Evolutionary conservation across 768 basidiomycete species (phyloP).

Genomic region (Inosperma sp.): DNA sequence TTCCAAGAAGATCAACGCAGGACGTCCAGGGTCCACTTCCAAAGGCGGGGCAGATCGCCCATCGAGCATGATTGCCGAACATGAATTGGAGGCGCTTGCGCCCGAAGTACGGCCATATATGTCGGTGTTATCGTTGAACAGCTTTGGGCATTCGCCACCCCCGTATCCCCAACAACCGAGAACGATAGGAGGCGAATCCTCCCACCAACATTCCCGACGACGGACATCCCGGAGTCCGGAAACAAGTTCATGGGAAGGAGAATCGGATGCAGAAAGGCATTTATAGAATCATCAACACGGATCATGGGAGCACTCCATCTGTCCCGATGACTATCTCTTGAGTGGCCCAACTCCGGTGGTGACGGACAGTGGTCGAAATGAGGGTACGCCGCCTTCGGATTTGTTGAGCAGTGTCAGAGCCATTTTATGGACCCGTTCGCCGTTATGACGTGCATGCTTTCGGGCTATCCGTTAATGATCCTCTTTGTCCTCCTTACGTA

Average conservation of each 20-base stretch:
- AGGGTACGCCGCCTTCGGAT: too few relatives aligned
- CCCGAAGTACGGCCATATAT: slow-evolving; percentile 31
- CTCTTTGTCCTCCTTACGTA: slow-evolving; percentile 41
- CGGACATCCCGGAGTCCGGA: slow-evolving; percentile 25
- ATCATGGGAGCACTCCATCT: slow-evolving; percentile 23
- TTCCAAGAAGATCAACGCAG: slow-evolving; percentile 32
- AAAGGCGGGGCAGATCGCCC: slow-evolving; percentile 15
- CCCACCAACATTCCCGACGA: slow-evolving; percentile 14
- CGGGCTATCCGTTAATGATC: slow-evolving; percentile 43
- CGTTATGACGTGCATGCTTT: too few relatives aligned
- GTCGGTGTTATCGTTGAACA: slow-evolving; percentile 29
- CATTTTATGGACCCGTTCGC: too few relatives aligned
- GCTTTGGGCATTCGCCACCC: slow-evolving; percentile 25
- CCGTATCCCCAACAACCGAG: slow-evolving; percentile 17
- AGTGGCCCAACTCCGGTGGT: neutral
- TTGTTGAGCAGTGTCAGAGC: too few relatives aligned
- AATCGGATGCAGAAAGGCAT: slow-evolving; percentile 31
- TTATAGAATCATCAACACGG: slow-evolving; percentile 24
- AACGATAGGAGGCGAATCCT: neutral
- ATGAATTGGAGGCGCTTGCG: slow-evolving; percentile 25
- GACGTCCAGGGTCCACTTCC: slow-evolving; percentile 10
- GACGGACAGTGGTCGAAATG: too few relatives aligned
- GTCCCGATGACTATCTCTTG: slow-evolving; percentile 8
- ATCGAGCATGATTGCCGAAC: slow-evolving; percentile 16
- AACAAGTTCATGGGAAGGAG: slow-evolving; percentile 35